Evolutionary conservation across 78 protist genomes (phyloP), one percentile per base, ranked within the genome.

Genomic region (Dictyostelium intermedium): DNA sequence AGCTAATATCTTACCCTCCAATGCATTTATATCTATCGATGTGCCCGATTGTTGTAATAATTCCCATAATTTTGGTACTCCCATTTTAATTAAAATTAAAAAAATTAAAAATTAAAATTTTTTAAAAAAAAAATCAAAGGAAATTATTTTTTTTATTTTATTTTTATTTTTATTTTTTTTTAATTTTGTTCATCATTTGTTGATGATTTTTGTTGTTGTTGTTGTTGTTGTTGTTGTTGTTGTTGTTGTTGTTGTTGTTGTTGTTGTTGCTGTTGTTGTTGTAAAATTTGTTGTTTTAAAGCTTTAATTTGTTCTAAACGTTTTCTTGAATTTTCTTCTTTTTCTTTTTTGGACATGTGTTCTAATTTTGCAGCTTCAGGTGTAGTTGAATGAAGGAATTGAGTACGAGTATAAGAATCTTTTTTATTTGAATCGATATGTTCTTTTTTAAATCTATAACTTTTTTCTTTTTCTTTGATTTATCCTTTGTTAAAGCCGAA

Each of bases 11-110:
- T 63, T 45, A 23, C 77, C 84, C 5, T 80, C 77, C 18, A 89
- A 47, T 20, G 78, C 63, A 25, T 45, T 35, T n/a, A 80, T 35
- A 9, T 89, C 94, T 1, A 89, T 74, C 23, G 73, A 14, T 39
- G n/a, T 47, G 8, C 94, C 94, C 5, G 87, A 45, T 32, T 45
- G 77, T 70, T 89, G 94, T 20, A 89, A 79, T 43, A 89, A 43
- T 23, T 89, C 94, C 94, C 94, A 89, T 10, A 89, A 78, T 69
- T 89, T 89, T 45, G 94, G 94, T 20, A 89, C 94, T 20, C 94
- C 94, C 94, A 89, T 89, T 25, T 72, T 35, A 2, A 10, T 30
- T 1, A 10, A 69, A 69, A 30, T 30, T 34, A 34, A 30, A 72
- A 14, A 5, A 32, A 30, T 1, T 34, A 32, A 72, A 32, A 72